Percentiles rank a stretch among this genome's conserved stretches.
Conservation (phyloP, 2,329 filamentous ascomycete species). For the Paraphaeosphaeria sporulosa region DNA sequence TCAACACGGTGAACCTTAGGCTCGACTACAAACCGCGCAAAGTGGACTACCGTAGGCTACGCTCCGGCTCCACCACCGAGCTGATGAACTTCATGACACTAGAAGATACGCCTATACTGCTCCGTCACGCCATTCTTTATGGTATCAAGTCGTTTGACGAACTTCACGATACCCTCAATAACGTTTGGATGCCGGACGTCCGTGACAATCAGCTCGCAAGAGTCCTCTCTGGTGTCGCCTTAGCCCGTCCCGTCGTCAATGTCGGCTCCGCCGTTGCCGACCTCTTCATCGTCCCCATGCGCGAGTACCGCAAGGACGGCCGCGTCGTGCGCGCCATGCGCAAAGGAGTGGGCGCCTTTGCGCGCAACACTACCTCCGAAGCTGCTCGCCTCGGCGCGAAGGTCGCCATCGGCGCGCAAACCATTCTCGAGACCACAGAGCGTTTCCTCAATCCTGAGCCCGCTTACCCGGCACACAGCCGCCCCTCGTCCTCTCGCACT, state of each 20-base stretch:
- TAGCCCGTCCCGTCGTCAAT: constrained; percentile 89
- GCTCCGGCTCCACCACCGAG: constrained; percentile 92
- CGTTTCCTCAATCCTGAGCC: constrained; percentile 67
- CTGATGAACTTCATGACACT: constrained; percentile 99
- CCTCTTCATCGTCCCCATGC: constrained; percentile 86
- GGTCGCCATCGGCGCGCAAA: constrained; percentile 92
- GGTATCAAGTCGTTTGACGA: constrained; percentile 90
- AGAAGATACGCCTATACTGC: constrained; percentile 83
- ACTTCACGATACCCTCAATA: constrained; percentile 87
- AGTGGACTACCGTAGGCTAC: constrained; percentile 92
- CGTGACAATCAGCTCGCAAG: constrained; percentile 86
- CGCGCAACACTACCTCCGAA: constrained; percentile 90
- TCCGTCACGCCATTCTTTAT: constrained; percentile 91
- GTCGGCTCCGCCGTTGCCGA: constrained; percentile 87
- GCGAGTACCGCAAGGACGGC: constrained; percentile 93
- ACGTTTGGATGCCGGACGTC: constrained; percentile 96
- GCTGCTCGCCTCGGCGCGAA: constrained; percentile 95
- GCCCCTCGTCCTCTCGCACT: constrained; percentile 22
- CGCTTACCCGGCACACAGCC: constrained; percentile 18
- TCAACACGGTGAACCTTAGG: constrained; percentile 82
- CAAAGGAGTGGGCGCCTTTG: constrained; percentile 89
- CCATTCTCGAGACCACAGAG: constrained; percentile 88
- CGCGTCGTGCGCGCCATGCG: constrained; percentile 89
- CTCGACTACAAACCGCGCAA: constrained; percentile 98
- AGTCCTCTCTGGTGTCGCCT: constrained; percentile 86